Base-by-base conservation (phyloP, 495 filamentous ascomycete species). In the Penicillium cosmopolitanum region DNA sequence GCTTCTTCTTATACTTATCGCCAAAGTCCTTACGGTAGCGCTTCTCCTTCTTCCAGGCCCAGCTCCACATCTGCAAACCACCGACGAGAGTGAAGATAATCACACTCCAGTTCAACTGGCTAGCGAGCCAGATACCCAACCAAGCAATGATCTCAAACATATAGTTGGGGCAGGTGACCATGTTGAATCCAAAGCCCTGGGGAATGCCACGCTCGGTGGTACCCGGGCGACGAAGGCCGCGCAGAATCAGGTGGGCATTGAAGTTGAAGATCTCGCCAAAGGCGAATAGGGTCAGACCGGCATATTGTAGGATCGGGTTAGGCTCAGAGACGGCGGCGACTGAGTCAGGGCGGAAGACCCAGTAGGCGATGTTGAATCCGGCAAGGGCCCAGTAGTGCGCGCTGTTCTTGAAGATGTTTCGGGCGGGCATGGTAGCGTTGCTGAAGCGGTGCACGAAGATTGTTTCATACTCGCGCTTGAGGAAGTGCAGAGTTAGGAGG, bases 111-210 rank as follows among this genome's bases (percentile, higher is more conserved):
- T 87, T 96, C 73, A 91, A 82, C 53, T 82, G 85, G 60, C 88
- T 90, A 21, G 96, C 69, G 47, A 93, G 75, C 70, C 77, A 80
- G 15, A 98, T 79, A 44, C 91, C 92, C 16, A 89, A 53, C 95
- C 95, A 98, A 1, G 91, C 84, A 38, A 95, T 63, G 12, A 88
- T 82, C 81, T 98, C 95, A 67, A 96, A 98, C 77, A 93, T 84
- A 77, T 98, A 98, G 80, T 98, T 98, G 21, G 95, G 95, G 82
- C 92, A 96, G 12, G 95, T 98, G 42, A 98, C 95, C 40, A 84
- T 66, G 66, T 76, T 79, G 77, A 97, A 97, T n/a, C 92, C 92
- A 56, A 92, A 85, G 18, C 94, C 94, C 40, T 78, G 76, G 0
- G 95, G 95, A 68, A 98, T 96, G 59, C 91, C 92, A 16, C 92